Evolutionary conservation across 495 filamentous ascomycete species (phyloP), one percentile per base, ranked within the genome.

Genomic region (Schizothecium vesticola): DNA sequence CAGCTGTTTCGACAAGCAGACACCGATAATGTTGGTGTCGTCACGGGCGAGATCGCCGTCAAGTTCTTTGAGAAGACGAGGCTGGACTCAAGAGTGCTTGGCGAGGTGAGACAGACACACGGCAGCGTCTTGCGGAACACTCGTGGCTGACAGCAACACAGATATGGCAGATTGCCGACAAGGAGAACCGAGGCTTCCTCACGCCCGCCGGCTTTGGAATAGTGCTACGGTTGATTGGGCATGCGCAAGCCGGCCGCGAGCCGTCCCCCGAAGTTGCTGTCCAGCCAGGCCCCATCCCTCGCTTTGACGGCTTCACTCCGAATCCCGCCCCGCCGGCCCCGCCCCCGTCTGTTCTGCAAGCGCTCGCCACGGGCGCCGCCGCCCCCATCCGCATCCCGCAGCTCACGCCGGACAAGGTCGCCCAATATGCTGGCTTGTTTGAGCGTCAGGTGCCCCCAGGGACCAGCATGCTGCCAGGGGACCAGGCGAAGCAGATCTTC

Each of bases 121-220:
- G 43, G 58, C 23, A 8, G 5, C 22, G 12, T 25, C 22, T 59
- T 59, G 9, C 24, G 23, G 58, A 7, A 12, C 31, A n/a, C 8
- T 21, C 13, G 12, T 28, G 56, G 56, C 55, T 66, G 56, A 65
- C 61, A 59, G 56, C 65, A 70, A 12, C 74, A 63, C 80, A 96
- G 92, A 97, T 98, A 86, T 99, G 95, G 95, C 93, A 97, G 80
- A 94, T 99, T 75, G 96, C 95, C 65, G 95, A 99, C 80, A 92
- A 87, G 71, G 94, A 97, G 80, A 99, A 98, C 80, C 87, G 93
- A 68, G 95, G 96, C 67, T 88, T 97, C 63, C 84, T 99, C 75
- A 97, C 92, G 55, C 92, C 91, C 3, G 85, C 92, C 59, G 96
- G 94, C 72, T 99, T 99, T 79, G 90, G 92, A 29, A 84, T 97